Conservation (phyloP, 495 filamentous ascomycete species). For the Tuber magnatum region DNA sequence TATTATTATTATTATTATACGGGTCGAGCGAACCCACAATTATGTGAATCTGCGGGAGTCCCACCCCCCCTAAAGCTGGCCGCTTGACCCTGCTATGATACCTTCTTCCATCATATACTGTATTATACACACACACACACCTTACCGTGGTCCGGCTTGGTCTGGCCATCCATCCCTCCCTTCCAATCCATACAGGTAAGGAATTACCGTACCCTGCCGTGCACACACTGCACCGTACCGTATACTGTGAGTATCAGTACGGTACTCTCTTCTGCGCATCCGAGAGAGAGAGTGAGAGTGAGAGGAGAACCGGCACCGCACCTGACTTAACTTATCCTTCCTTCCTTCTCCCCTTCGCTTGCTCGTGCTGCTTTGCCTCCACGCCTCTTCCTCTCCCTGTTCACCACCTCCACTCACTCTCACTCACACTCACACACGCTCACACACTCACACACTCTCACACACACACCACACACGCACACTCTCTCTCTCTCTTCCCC, state of each 20-base stretch:
- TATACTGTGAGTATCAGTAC: too few relatives aligned
- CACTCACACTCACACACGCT: conserved; percentile 21
- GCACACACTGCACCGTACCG: too few relatives aligned
- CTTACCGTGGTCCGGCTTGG: background rate
- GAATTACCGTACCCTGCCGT: background rate
- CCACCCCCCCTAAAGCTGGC: too few relatives aligned
- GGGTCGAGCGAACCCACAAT: background rate
- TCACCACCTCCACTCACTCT: conserved; percentile 10
- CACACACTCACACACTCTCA: conserved; percentile 22
- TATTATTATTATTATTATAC: too few relatives aligned
- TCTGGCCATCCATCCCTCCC: too few relatives aligned
- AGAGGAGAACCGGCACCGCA: background rate
- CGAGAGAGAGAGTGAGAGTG: background rate
- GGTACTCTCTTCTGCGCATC: background rate
- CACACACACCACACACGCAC: conserved; percentile 8
- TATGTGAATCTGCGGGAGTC: background rate
- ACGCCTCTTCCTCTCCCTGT: background rate
- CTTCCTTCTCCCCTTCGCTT: background rate
- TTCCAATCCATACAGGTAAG: background rate
- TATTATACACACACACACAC: too few relatives aligned
- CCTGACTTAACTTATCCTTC: background rate
- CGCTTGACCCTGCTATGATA: too few relatives aligned
- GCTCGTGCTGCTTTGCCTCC: conserved; percentile 23
- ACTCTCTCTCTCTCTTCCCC: conserved; percentile 1
- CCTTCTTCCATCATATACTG: too few relatives aligned